Evolutionary conservation across 257 asterid genomes (phyloP).

Genomic region (Pogostemon cablin): DNA sequence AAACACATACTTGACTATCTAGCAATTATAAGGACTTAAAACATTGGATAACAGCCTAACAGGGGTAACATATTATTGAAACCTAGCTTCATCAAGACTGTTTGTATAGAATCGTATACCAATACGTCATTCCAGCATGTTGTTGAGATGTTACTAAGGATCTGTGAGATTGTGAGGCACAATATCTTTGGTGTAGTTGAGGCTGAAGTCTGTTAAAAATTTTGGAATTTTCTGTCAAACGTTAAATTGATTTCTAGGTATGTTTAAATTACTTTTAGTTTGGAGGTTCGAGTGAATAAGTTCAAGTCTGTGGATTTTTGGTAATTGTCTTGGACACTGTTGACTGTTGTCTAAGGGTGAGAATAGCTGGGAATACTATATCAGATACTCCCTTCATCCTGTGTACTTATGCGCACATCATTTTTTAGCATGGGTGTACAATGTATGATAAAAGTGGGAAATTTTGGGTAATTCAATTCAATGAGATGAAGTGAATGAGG

Average conservation of each 20-base stretch:
- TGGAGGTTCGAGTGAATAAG: not conserved
- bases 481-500: too few species aligned
- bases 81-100: conserved; percentile 1
- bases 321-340: not conserved
- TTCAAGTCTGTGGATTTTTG: not conserved
- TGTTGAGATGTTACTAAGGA: not conserved
- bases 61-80: not conserved
- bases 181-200: not conserved
- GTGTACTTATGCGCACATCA: too few species aligned
- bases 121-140: not conserved
- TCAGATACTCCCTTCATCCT: not conserved
- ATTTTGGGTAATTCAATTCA: too few species aligned
- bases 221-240: too few species aligned
- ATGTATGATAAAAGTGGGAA: too few species aligned
- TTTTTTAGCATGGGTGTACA: too few species aligned
- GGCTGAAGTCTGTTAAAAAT: not conserved
- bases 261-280: not conserved
- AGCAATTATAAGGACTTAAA: too few species aligned
- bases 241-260: not conserved
- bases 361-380: not conserved
- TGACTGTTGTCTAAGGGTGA: not conserved
- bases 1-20: not conserved
- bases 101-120: not conserved
- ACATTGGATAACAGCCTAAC: not conserved
- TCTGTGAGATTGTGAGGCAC: not conserved